Base-by-base conservation (phyloP, 257 asterid species). In the Plantago major region DNA sequence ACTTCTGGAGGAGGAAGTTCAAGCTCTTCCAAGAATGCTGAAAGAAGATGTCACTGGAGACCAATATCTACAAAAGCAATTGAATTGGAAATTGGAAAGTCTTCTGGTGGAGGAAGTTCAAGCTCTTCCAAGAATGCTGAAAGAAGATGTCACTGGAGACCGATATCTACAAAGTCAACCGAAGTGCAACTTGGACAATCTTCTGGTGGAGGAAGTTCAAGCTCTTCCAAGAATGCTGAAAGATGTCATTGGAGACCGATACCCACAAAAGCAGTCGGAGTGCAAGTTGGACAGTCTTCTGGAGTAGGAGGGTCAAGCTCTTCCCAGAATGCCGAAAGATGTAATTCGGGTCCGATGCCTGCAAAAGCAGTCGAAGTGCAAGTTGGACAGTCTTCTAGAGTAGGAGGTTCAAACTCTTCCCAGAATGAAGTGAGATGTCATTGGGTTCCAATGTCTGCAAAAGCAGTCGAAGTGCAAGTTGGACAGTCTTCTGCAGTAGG, bases 401-500 rank as follows among this genome's bases (percentile, higher is more conserved):
- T 7, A 1, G 40, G 40, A 33, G 8, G 0, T 33, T 33, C 40
- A 33, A 7, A 2, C 40, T 33, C 40, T 33, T 33, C 9, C 63
- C 88, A 79, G 52, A 80, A 67, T 55, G 64, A 69, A 6, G 93
- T 78, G 55, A 76, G 84, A 71, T 76, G 76, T 62, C 68, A 70
- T 30, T 79, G 87, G 87, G 82, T 70, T 67, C 42, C 67, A 15
- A 62, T 63, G 30, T 71, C 86, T 0, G 40, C 7, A 69, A 87
- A 87, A 69, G 68, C 87, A 53, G 67, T 76, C 30, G 96, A 87
- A 69, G 40, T 33, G 40, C 40, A 33, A 33, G 79, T 68, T 1
- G 95, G 90, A 28, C 97, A 83, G 69, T 79, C 97, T 44, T 82
- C 93, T 42, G 87, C 84, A 57, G 67, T 78, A 40, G 92, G 91